Evolutionary conservation across 306 rosid species (phyloP).

Genomic region (Medicago lupulina): DNA sequence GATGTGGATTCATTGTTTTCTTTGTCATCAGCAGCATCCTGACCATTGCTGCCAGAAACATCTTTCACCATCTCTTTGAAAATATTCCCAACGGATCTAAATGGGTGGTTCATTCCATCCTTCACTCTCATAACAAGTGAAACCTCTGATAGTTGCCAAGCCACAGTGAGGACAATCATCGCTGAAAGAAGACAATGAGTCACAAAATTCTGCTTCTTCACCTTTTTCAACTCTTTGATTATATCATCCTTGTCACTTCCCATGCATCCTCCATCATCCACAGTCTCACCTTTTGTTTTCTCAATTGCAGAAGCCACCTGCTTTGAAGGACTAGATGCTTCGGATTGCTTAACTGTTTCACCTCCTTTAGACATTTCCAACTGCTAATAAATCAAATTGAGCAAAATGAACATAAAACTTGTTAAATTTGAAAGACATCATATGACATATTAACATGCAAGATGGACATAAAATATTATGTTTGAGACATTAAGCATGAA

Average conservation of each 20-base stretch:
- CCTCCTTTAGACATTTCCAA: slow-evolving; percentile 57
- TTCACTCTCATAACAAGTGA: slow-evolving; percentile 62
- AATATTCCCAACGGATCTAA: slow-evolving; percentile 54
- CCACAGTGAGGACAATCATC: slow-evolving; percentile 72
- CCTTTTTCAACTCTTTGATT: slow-evolving; percentile 66
- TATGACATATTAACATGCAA: background rate
- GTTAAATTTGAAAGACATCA: background rate
- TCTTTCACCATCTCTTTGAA: slow-evolving; percentile 48
- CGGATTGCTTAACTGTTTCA: slow-evolving; percentile 29
- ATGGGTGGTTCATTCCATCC: slow-evolving; percentile 65
- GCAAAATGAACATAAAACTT: background rate
- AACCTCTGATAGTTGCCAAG: slow-evolving; percentile 85
- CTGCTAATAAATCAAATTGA: slow-evolving; percentile 47
- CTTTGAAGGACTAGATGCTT: slow-evolving; percentile 36
- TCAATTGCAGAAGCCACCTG: slow-evolving; percentile 28
- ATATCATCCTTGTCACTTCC: slow-evolving; percentile 43
- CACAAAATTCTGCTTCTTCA: slow-evolving; percentile 72
- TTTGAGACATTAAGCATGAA: background rate
- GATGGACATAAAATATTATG: too few relatives aligned
- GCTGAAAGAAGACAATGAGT: slow-evolving; percentile 87
- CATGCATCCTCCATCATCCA: background rate
- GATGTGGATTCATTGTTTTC: slow-evolving; percentile 39
- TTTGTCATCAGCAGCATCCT: slow-evolving; percentile 42
- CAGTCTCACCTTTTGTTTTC: slow-evolving; percentile 31
- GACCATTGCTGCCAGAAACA: slow-evolving; percentile 37